Evolutionary conservation across 495 filamentous ascomycete genomes (phyloP).

Genomic region (Xylaria intraflava): DNA sequence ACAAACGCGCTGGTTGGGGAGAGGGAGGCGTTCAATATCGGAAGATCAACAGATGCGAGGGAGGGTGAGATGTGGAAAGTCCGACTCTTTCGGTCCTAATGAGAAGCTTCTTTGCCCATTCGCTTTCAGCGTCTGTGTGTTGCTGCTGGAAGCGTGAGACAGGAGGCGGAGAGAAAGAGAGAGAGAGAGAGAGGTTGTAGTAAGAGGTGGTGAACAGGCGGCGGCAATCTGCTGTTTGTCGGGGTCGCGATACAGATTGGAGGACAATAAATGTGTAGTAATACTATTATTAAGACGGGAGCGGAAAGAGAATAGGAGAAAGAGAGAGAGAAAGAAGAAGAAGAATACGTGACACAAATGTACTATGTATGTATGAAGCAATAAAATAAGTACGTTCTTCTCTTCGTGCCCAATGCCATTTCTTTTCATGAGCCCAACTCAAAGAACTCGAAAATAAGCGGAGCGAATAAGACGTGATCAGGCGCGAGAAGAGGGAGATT

Average conservation of each 20-base stretch:
- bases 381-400: not conserved
- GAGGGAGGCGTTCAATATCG: not conserved
- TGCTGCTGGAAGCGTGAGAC: not conserved
- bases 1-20: not conserved
- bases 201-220: not conserved
- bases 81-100: not conserved
- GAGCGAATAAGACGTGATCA: not conserved
- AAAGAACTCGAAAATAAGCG: not conserved
- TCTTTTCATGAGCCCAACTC: conserved; percentile 7
- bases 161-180: not conserved
- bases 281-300: not conserved
- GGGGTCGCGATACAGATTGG: not conserved
- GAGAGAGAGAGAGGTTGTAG: not conserved
- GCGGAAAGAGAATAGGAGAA: no score
- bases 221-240: no score
- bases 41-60: not conserved
- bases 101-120: not conserved
- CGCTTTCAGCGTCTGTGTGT: not conserved
- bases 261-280: not conserved
- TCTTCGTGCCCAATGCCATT: conserved; percentile 9
- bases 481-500: not conserved
- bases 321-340: not conserved
- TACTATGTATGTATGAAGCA: not conserved
- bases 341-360: not conserved
- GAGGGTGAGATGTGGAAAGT: not conserved